Conservation (phyloP, 2,329 filamentous ascomycete species). For the Alternaria atra region DNA sequence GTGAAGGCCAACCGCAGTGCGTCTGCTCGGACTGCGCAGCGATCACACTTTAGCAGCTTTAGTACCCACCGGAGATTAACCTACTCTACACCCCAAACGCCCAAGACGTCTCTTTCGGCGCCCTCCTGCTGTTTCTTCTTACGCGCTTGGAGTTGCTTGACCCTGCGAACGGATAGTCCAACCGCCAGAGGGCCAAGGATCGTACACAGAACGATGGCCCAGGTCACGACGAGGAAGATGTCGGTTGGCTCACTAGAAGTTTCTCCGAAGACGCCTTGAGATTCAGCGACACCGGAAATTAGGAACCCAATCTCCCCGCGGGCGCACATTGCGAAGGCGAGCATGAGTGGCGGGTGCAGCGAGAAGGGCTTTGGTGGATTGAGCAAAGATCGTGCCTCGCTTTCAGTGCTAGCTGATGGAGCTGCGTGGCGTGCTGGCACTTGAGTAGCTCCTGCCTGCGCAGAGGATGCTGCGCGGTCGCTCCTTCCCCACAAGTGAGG, state of each 20-base stretch:
- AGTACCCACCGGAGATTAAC: conserved; percentile 7
- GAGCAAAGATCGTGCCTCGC: conserved; percentile 23
- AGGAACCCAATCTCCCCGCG: conserved; percentile 84
- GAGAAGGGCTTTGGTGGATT: conserved; percentile 63
- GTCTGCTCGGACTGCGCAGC: neutral
- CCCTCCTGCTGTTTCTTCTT: conserved; percentile 42
- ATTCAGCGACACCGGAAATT: conserved; percentile 74
- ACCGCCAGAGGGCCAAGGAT: conserved; percentile 64
- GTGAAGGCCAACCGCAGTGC: neutral
- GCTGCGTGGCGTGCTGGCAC: neutral
- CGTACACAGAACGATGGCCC: conserved; percentile 67
- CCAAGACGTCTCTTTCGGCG: conserved; percentile 54
- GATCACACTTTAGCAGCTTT: neutral
- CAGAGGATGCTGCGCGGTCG: neutral
- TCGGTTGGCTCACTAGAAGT: conserved; percentile 48
- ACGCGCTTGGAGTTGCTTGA: conserved; percentile 52
- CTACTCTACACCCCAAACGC: conserved; percentile 55
- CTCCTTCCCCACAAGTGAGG: conserved; percentile 39
- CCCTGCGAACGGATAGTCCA: conserved; percentile 59
- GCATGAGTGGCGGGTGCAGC: conserved; percentile 71
- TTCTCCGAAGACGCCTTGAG: conserved; percentile 56
- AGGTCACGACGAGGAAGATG: conserved; percentile 63
- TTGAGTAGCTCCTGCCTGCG: neutral
- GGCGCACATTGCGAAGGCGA: conserved; percentile 76
- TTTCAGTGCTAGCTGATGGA: conserved; percentile 7